Percentiles rank a stretch among this genome's conserved stretches.
phyloP scores from a whole-genome alignment of 306 rosid species.

The Cicer yamashitae region DNA sequence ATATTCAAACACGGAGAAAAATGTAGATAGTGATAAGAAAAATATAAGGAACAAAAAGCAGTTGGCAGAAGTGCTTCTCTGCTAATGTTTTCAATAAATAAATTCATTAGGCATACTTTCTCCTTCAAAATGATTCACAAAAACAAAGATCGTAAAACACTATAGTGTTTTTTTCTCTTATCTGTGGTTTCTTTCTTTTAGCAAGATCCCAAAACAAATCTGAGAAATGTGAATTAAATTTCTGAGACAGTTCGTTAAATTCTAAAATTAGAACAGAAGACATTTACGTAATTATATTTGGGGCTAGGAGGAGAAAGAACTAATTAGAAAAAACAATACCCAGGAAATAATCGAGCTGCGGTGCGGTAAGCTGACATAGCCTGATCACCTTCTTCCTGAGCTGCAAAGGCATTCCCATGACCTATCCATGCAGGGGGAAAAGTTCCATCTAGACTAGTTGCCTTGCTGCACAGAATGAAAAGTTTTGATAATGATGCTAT shows the following conservation, averaged over 20 bases:
- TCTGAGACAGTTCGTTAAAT: constrained; percentile 14
- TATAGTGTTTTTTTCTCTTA: not conserved
- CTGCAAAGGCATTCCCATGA: constrained; percentile 89
- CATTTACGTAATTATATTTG: constrained; percentile 9
- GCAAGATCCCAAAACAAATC: constrained; percentile 27
- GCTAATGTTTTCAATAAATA: not conserved
- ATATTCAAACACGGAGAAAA: constrained; percentile 3
- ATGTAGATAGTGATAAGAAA: not conserved
- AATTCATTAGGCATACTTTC: not conserved
- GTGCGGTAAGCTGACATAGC: constrained; percentile 98
- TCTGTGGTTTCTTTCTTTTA: constrained; percentile 9
- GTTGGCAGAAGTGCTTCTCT: not conserved
- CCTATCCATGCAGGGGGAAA: constrained; percentile 99
- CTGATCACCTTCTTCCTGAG: constrained; percentile 98
- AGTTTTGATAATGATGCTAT: constrained; percentile 20
- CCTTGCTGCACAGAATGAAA: constrained; percentile 67
- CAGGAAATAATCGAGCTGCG: constrained; percentile 98
- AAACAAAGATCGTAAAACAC: not conserved
- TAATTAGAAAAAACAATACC: constrained; percentile 52
- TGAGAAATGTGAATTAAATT: not conserved
- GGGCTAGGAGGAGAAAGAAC: not conserved
- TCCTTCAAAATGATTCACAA: not conserved
- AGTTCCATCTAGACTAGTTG: constrained; percentile 87
- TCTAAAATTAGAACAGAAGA: constrained; percentile 14
- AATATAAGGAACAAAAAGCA: not conserved